phyloP scores from a whole-genome alignment of 1,284 basidiomycete genomes.

The Xanthoconium separans region DNA sequence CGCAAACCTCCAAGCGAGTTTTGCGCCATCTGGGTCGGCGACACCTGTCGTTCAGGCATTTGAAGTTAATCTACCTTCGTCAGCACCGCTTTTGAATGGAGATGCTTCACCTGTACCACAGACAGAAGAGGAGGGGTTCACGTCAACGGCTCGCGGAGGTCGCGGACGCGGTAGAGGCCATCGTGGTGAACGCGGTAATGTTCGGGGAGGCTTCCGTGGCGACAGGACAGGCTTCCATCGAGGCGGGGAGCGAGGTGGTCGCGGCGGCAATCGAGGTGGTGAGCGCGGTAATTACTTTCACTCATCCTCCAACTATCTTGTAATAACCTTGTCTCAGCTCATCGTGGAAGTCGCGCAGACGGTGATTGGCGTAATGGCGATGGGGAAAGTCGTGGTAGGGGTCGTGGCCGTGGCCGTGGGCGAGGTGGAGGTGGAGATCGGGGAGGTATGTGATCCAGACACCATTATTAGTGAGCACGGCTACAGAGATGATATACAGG shows the following conservation, averaged over 20 bases:
- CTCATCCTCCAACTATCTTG: background rate
- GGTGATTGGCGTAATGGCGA: slow-evolving; percentile 42
- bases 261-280: slow-evolving; percentile 42
- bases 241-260: slow-evolving; percentile 38
- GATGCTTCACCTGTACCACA: slow-evolving; percentile 27
- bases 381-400: slow-evolving; percentile 39
- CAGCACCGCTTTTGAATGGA: slow-evolving; percentile 29
- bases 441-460: slow-evolving; percentile 22
- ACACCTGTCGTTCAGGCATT: slow-evolving; percentile 49
- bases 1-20: slow-evolving; percentile 52
- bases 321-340: slow-evolving; percentile 23
- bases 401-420: slow-evolving; percentile 46
- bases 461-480: background rate
- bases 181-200: slow-evolving; percentile 38
- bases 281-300: slow-evolving; percentile 36
- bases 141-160: slow-evolving; percentile 39
- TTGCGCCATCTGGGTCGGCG: slow-evolving; percentile 48
- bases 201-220: slow-evolving; percentile 39
- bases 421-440: slow-evolving; percentile 35
- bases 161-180: slow-evolving; percentile 45
- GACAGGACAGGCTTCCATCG: slow-evolving; percentile 38
- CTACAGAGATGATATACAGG: slow-evolving; percentile 13
- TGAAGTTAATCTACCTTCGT: slow-evolving; percentile 36
- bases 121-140: slow-evolving; percentile 66
- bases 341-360: slow-evolving; percentile 34